phyloP scores from a whole-genome alignment of 2,329 filamentous ascomycete genomes.

The Botrytis deweyae region DNA sequence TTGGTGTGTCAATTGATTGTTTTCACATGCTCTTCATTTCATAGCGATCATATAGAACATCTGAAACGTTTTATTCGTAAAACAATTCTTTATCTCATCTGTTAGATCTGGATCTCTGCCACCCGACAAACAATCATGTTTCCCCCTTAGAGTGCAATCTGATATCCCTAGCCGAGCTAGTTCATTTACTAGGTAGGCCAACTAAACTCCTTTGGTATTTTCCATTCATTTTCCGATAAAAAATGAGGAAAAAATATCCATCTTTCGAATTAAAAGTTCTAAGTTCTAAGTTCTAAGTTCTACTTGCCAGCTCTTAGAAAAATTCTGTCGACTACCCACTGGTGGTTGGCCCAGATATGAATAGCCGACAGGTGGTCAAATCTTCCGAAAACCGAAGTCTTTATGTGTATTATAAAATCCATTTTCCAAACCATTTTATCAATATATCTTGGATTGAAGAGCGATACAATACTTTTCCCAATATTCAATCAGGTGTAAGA shows the following conservation, averaged over 20 bases:
- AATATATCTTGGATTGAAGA: neutral
- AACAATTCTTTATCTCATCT: no score
- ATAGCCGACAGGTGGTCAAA: neutral
- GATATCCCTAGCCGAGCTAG: neutral
- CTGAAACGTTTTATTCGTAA: no score
- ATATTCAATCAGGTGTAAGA: no score
- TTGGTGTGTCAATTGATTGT: neutral
- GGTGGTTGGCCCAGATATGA: no score
- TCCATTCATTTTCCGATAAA: neutral
- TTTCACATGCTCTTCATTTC: neutral
- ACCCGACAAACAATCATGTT: neutral
- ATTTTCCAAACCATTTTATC: neutral
- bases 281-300: no score
- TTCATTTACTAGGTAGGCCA: neutral
- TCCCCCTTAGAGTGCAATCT: neutral
- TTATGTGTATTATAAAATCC: neutral
- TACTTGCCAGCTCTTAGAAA: no score
- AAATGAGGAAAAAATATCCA: rapidly evolving
- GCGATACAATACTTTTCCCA: neutral
- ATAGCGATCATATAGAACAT: no score
- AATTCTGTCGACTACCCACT: no score
- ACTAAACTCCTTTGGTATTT: neutral
- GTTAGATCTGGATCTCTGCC: no score
- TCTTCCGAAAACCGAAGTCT: neutral
- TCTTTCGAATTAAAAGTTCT: neutral